Evolutionary conservation across 495 filamentous ascomycete species (phyloP).

Genomic region (Cetradonia linearis): DNA sequence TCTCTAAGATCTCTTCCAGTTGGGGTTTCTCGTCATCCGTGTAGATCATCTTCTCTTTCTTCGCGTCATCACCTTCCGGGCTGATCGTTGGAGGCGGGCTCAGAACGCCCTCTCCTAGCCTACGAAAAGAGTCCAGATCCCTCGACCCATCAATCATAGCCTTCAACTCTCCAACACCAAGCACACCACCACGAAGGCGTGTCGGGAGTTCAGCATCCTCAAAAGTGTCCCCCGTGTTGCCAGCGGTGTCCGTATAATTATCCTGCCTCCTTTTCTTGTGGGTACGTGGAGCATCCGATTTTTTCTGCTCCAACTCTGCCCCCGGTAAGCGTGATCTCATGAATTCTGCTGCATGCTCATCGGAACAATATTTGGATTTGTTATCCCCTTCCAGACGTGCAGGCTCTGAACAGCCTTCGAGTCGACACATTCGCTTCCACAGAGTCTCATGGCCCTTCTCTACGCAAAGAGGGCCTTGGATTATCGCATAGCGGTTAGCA

Average conservation of each 20-base stretch:
- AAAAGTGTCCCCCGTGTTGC: conserved; percentile 19
- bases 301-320: conserved; percentile 19
- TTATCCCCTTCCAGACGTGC: conserved; percentile 40
- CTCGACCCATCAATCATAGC: conserved; percentile 39
- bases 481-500: not conserved
- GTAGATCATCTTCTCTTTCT: conserved; percentile 45
- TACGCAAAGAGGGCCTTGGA: conserved; percentile 48
- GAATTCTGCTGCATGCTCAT: conserved; percentile 52
- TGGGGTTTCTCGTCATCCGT: conserved; percentile 34
- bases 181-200: conserved; percentile 39
- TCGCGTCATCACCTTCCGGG: conserved; percentile 16
- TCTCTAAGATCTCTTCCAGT: conserved; percentile 36
- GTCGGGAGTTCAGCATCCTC: conserved; percentile 23
- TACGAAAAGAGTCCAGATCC: conserved; percentile 45
- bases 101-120: conserved; percentile 45
- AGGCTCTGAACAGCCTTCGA: conserved; percentile 49
- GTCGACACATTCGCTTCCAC: conserved; percentile 62
- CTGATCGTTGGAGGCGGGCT: conserved; percentile 29
- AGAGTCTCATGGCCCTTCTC: conserved; percentile 45
- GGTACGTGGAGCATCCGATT: conserved; percentile 17
- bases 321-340: conserved; percentile 37
- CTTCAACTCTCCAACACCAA: conserved; percentile 49
- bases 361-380: conserved; percentile 59
- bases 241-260: conserved; percentile 15
- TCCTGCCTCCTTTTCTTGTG: conserved; percentile 17